phyloP scores from a whole-genome alignment of 345 rosid genomes.

The Lumnitzera littorea region DNA sequence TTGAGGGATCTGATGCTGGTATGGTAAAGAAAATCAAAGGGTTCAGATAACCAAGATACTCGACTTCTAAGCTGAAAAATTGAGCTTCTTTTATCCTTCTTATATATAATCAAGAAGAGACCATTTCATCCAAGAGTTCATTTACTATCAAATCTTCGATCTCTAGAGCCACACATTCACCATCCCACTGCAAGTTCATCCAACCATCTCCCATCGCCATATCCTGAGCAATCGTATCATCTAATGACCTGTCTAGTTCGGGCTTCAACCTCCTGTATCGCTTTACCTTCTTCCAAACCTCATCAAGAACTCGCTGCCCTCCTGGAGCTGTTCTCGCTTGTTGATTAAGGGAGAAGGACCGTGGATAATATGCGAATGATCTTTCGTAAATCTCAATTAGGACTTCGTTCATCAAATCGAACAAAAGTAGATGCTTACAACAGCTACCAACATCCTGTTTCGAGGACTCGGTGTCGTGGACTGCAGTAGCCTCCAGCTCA shows the following conservation, averaged over 20 bases:
- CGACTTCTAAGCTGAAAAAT: neutral
- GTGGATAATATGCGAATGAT: constrained; percentile 51
- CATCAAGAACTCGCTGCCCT: constrained; percentile 39
- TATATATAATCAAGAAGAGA: constrained; percentile 10
- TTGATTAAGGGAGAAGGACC: constrained; percentile 24
- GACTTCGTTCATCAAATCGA: constrained; percentile 53
- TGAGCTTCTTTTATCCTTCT: neutral
- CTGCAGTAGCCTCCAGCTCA: constrained; percentile 29
- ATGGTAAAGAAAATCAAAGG: no score
- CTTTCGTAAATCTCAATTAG: constrained; percentile 37
- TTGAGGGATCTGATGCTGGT: no score
- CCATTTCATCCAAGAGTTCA: constrained; percentile 43
- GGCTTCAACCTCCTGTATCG: constrained; percentile 17
- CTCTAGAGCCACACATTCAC: constrained; percentile 58
- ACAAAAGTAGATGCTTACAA: constrained; percentile 46
- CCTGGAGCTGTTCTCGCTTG: constrained; percentile 24
- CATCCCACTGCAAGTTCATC: constrained; percentile 49
- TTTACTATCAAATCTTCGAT: constrained; percentile 66
- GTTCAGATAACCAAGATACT: no score
- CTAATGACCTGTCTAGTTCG: constrained; percentile 37
- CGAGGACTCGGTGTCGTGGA: constrained; percentile 19
- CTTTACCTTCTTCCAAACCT: constrained; percentile 62
- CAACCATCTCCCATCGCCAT: constrained; percentile 48
- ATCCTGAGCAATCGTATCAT: constrained; percentile 55
- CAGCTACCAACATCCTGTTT: constrained; percentile 12